These are phyloP conservation scores for Sclerotinia glacialis DNA, from an alignment of 2,329 filamentous ascomycete species.

Conservation along the genomic window DNA sequence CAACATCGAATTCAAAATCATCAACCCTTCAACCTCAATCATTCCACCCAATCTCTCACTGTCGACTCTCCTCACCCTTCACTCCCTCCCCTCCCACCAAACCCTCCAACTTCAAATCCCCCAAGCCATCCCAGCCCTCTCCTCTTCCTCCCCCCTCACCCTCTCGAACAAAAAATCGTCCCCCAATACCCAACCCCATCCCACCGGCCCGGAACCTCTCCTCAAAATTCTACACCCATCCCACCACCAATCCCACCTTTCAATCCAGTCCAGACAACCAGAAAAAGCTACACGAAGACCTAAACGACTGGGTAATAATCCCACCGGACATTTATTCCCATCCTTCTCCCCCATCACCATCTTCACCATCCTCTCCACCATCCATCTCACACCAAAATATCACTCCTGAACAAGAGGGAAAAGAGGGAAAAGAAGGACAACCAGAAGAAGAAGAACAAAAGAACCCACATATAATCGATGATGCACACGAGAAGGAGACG, in stretches of 20 bases:
- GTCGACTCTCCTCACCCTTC: not conserved
- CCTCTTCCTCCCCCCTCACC: too few relatives aligned
- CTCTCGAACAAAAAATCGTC: not conserved
- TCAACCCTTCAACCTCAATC: not conserved
- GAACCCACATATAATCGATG: too few relatives aligned
- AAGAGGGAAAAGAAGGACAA: too few relatives aligned
- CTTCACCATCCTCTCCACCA: too few relatives aligned
- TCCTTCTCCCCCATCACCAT: not conserved
- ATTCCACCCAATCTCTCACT: not conserved
- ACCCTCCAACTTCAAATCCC: too few relatives aligned
- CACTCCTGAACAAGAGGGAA: too few relatives aligned
- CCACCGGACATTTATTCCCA: not conserved
- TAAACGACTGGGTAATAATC: constrained; percentile 7
- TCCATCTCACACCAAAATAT: not conserved
- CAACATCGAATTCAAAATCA: too few relatives aligned
- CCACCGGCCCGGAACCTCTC: not conserved
- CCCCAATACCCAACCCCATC: not conserved
- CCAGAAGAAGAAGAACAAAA: not conserved
- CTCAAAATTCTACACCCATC: not conserved
- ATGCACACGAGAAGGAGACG: not conserved
- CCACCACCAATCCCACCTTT: not conserved
- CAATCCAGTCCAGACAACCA: too few relatives aligned
- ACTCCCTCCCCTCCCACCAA: too few relatives aligned
- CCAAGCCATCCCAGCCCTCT: too few relatives aligned
- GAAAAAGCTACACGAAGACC: too few relatives aligned